A percentile compares a stretch with the other conserved stretches of the same genome.
These are phyloP conservation scores for Vaccinium darrowii DNA, from an alignment of 148 eudicot species.

Conservation along the genomic window DNA sequence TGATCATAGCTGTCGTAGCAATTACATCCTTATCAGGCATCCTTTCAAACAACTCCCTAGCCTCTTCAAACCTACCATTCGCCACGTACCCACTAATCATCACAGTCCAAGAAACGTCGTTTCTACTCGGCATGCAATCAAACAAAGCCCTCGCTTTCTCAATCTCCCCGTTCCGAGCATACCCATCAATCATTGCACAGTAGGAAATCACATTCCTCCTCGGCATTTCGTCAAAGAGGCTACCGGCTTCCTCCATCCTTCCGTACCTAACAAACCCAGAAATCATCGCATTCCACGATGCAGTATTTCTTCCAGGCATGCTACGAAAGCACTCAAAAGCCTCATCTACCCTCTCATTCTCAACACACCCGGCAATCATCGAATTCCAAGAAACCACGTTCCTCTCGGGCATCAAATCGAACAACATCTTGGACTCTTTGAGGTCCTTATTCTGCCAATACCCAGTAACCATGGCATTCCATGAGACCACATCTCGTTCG, in stretches of 20 bases:
- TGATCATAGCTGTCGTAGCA: constrained; percentile 43
- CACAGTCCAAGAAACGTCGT: constrained; percentile 42
- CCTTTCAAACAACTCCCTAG: constrained; percentile 32
- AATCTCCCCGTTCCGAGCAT: constrained; percentile 34
- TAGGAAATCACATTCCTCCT: constrained; percentile 37
- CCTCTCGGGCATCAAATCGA: constrained; percentile 29
- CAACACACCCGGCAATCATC: constrained; percentile 32
- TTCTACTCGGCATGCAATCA: constrained; percentile 30
- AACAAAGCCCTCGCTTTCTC: constrained; percentile 35
- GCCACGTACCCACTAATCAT: constrained; percentile 46
- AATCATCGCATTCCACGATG: constrained; percentile 41
- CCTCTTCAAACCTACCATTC: constrained; percentile 32
- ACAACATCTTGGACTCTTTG: constrained; percentile 26
- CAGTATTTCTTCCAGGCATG: constrained; percentile 36
- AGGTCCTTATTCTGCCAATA: constrained; percentile 39
- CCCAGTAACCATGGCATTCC: constrained; percentile 39
- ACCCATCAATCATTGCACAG: constrained; percentile 43
- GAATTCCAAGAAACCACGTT: constrained; percentile 40
- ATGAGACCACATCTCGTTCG: constrained; percentile 29
- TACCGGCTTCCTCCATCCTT: constrained; percentile 28
- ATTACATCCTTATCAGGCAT: constrained; percentile 33
- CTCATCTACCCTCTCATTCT: constrained; percentile 27
- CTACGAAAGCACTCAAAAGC: constrained; percentile 27
- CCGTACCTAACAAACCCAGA: constrained; percentile 35
- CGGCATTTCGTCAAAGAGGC: constrained; percentile 33